Base-by-base conservation (phyloP, 1,139 yeast species). In the Candida glucosophila region DNA sequence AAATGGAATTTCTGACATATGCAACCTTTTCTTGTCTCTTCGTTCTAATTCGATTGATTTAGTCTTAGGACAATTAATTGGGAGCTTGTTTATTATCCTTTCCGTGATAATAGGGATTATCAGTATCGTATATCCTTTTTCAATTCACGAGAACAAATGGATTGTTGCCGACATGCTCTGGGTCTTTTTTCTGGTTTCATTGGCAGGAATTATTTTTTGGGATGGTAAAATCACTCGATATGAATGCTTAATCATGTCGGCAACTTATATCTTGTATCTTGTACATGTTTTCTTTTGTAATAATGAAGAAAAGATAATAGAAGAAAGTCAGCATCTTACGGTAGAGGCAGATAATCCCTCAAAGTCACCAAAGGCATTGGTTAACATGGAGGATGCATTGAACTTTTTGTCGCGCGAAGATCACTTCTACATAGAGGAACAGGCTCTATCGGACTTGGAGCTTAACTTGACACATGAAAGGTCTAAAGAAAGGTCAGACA, bases 221-320 rank as follows among this genome's bases (percentile, higher is more conserved):
- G 81, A 75, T 46, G 74, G 73, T 5, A 51, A 54, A 30, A 55
- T 75, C 18, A 65, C 69, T 15, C 28, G 55, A 4, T 27, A 41
- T 9, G 81, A 75, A 38, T 67, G 76, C 29, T 20, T 52, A 2
- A 22, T 49, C 2, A 66, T 75, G 74, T 43, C 63, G 1, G 10
- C 38, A 3, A 35, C 62, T 17, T 70, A 67, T 41, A 27, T 52
- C 10, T 20, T 43, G 2, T 70, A 69, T 33, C 52, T 70, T 4
- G n/a, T n/a, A 20, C 37, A 4, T 49, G 48, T 29, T 35, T 60
- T 15, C 51, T 53, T 18, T 31, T 35, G 23, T 11, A 7, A 7
- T 10, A 19, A 11, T n/a, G 37, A 30, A 25, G 47, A 47, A 22
- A 44, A 43, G 24, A 42, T 39, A 3, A 31, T 37, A 18, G 32